Base-by-base conservation (phyloP, 306 rosid species). In the Trifolium subterraneum region DNA sequence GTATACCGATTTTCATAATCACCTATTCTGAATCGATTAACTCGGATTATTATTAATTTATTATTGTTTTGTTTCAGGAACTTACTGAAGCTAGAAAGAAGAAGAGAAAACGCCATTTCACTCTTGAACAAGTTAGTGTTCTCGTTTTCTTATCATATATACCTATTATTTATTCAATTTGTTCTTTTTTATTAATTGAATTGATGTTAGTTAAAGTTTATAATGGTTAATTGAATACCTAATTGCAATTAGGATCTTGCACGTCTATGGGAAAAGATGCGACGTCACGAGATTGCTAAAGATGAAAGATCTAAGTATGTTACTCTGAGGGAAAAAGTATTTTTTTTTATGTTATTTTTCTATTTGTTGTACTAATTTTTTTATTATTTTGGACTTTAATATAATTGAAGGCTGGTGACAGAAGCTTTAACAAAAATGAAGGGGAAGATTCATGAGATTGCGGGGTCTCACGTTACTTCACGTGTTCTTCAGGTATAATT, bases 391-490 rank as follows among this genome's bases (percentile, higher is more conserved):
- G 51, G 3, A 44, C 23, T 67, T 72, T 10, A 31, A 19, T 47
- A 25, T 55, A 22, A 71, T 70, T 47, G 73, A 74, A 93, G 99
- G 84, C 56, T 88, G 84, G 86, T 94, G 42, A 85, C 86, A 69
- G 94, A 90, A 86, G 99, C 97, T 33, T 31, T 94, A 41, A 73
- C 82, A 74, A 92, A 90, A 82, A 92, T 94, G 99, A 92, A 92
- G 90, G 96, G 96, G 76, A 92, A 94, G 86, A 90, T 94, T 86
- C 83, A 81, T 71, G 99, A 94, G 86, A 94, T 94, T 68, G 93
- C 88, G 10, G 86, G 99, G 70, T 91, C 97, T 63, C 97, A 94
- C 44, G 84, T 94, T 63, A 87, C 97, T 60, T 94, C 99, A 19
- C 95, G 99, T 74, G 90, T 94, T 73, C 93, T 94, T 60, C 99